A percentile compares a stretch with the other conserved stretches of the same genome.
These are phyloP conservation scores for Gonium pectorale DNA, from an alignment of 139 green algal species.

Conservation along the genomic window DNA sequence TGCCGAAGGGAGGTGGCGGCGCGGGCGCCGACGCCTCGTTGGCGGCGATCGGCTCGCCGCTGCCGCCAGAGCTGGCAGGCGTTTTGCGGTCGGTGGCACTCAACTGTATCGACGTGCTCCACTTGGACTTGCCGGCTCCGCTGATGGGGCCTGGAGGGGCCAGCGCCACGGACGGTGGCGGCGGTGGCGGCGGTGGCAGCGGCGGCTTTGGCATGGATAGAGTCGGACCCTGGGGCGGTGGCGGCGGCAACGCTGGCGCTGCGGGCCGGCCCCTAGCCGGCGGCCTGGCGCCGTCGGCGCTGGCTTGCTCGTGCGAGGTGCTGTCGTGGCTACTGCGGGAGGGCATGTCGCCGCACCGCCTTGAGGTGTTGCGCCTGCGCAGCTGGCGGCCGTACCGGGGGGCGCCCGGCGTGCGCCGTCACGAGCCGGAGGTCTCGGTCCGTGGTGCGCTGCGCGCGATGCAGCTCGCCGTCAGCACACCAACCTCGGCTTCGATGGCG, in stretches of 20 bases:
- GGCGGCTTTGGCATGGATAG: too few species aligned
- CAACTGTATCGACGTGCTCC: background rate
- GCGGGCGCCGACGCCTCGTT: background rate
- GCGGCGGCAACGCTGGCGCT: background rate
- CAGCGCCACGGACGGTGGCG: background rate
- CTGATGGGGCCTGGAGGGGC: background rate
- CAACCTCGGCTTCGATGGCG: too few species aligned
- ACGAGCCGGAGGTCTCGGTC: too few species aligned
- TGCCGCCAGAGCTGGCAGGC: background rate
- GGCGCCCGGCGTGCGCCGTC: too few species aligned
- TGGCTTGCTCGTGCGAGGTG: background rate
- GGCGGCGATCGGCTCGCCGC: background rate
- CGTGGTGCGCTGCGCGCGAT: too few species aligned
- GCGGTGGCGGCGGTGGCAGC: background rate
- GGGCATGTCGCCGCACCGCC: conserved; percentile 8
- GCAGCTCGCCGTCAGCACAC: too few species aligned
- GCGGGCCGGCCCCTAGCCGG: too few species aligned
- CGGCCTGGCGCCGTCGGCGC: background rate
- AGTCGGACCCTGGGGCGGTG: too few species aligned
- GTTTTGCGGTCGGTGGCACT: background rate
- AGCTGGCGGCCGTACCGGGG: too few species aligned
- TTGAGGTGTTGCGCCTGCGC: conserved; percentile 2
- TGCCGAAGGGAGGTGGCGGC: background rate
- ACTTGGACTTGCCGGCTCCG: conserved; percentile 11
- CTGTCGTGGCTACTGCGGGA: background rate